These are phyloP conservation scores for Hyaloraphidium curvatum DNA, from an alignment of 192 early-diverging fungal species.

Conservation along the genomic window DNA sequence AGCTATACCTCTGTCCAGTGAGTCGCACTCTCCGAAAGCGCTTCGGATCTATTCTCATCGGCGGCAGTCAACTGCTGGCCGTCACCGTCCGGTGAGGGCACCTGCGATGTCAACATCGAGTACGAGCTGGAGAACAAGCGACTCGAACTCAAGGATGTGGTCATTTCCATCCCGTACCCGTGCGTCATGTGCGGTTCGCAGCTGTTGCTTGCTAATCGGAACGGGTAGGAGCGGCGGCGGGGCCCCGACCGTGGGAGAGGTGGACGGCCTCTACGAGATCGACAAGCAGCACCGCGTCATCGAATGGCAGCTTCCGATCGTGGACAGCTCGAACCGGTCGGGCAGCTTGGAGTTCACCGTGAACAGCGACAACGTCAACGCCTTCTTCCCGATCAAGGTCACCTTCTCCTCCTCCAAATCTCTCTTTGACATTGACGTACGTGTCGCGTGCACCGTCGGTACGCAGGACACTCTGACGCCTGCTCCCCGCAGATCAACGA, in stretches of 20 bases:
- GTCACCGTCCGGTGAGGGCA: constrained; percentile 65
- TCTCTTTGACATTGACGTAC: constrained; percentile 51
- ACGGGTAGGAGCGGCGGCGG: constrained; percentile 38
- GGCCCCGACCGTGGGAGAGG: constrained; percentile 54
- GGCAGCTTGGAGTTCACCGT: constrained; percentile 77
- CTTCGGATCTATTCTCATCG: background rate
- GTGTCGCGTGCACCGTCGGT: background rate
- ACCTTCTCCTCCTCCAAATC: constrained; percentile 49
- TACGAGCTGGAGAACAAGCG: constrained; percentile 66
- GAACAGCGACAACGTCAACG: constrained; percentile 48
- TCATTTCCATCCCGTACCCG: constrained; percentile 77
- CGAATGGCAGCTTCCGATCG: constrained; percentile 69
- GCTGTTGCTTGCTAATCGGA: background rate
- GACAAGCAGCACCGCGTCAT: constrained; percentile 47
- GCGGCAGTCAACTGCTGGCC: constrained; percentile 93
- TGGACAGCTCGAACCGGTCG: constrained; percentile 51
- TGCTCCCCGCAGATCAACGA: background rate
- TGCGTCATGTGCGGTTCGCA: constrained; percentile 21
- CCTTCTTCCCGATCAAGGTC: constrained; percentile 73
- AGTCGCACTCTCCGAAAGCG: constrained; percentile 7
- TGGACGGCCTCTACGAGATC: constrained; percentile 63
- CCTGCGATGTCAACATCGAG: constrained; percentile 89
- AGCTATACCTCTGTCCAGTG: constrained; percentile 62
- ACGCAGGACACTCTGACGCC: background rate
- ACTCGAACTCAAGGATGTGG: constrained; percentile 68